Evolutionary conservation across 345 rosid species (phyloP).

Genomic region (Dimocarpus longan): DNA sequence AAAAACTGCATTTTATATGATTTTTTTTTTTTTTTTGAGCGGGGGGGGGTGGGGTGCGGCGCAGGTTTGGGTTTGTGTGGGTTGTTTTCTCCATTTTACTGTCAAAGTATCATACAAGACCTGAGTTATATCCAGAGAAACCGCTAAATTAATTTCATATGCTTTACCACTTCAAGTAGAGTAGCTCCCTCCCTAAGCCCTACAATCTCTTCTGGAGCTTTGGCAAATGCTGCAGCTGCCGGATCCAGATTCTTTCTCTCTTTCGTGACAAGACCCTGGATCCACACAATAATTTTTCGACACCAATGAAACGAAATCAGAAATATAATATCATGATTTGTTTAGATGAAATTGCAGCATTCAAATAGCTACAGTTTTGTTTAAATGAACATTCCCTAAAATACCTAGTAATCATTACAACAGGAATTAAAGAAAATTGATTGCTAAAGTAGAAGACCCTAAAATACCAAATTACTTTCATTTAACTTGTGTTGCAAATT

Average conservation of each 20-base stretch:
- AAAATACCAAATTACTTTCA: not conserved
- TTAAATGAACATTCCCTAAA: not conserved
- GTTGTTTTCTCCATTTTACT: not conserved
- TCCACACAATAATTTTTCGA: constrained; percentile 10
- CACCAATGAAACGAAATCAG: not conserved
- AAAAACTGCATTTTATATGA: not conserved
- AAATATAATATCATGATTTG: constrained; percentile 12
- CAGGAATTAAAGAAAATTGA: not conserved
- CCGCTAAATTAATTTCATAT: constrained; percentile 21
- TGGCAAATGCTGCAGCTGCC: constrained; percentile 85
- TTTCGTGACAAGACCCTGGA: constrained; percentile 92
- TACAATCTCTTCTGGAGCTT: constrained; percentile 57
- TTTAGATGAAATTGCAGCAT: constrained; percentile 7
- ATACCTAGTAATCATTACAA: not conserved
- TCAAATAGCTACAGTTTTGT: not conserved
- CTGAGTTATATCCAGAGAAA: constrained; percentile 14
- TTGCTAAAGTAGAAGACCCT: constrained; percentile 3
- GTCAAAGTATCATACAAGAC: constrained; percentile 3
- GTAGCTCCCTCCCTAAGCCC: constrained; percentile 86
- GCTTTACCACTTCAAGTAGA: constrained; percentile 84
- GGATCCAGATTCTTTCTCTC: constrained; percentile 88
- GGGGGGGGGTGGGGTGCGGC: no score
- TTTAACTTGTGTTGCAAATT: not conserved
- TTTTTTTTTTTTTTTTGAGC: not conserved
- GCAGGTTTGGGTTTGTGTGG: no score